Percentiles rank a stretch among this genome's conserved stretches.
Conservation (phyloP, 768 basidiomycete species). For the Boletus subcaerulescens region DNA sequence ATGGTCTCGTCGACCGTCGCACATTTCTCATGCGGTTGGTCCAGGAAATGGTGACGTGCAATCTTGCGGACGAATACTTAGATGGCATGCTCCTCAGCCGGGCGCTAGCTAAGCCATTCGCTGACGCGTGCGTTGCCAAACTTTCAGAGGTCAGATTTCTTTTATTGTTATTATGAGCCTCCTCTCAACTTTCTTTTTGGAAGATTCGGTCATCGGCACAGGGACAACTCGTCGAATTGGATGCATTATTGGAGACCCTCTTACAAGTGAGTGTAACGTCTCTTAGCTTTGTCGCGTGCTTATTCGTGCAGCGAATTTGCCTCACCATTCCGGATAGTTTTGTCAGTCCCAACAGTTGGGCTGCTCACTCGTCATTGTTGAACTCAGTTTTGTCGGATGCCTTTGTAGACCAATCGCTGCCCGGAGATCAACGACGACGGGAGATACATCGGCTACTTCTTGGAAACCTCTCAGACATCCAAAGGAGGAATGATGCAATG, state of each 20-base stretch:
- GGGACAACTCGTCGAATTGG: constrained; percentile 53
- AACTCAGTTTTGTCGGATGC: constrained; percentile 37
- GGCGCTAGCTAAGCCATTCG: constrained; percentile 66
- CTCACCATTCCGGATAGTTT: constrained; percentile 73
- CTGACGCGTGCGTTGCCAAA: constrained; percentile 67
- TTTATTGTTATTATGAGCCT: not conserved
- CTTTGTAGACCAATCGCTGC: constrained; percentile 23
- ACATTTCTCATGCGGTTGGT: constrained; percentile 80
- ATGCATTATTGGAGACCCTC: constrained; percentile 50
- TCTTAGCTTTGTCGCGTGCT: not conserved
- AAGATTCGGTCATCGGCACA: constrained; percentile 59
- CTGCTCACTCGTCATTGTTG: constrained; percentile 37
- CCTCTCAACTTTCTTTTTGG: constrained; percentile 1
- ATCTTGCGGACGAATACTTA: constrained; percentile 80
- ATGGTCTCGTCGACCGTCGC: constrained; percentile 75
- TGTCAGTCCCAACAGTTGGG: constrained; percentile 71
- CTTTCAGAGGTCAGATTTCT: constrained; percentile 57
- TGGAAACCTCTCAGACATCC: constrained; percentile 64
- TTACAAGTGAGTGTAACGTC: constrained; percentile 51
- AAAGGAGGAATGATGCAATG: constrained; percentile 77
- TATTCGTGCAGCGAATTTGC: constrained; percentile 53
- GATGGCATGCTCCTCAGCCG: constrained; percentile 64
- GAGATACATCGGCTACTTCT: constrained; percentile 49
- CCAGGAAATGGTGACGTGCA: constrained; percentile 71
- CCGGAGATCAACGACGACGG: constrained; percentile 32